These are phyloP conservation scores for Aspergillus leporis DNA, from an alignment of 495 filamentous ascomycete genomes.

Conservation along the genomic window DNA sequence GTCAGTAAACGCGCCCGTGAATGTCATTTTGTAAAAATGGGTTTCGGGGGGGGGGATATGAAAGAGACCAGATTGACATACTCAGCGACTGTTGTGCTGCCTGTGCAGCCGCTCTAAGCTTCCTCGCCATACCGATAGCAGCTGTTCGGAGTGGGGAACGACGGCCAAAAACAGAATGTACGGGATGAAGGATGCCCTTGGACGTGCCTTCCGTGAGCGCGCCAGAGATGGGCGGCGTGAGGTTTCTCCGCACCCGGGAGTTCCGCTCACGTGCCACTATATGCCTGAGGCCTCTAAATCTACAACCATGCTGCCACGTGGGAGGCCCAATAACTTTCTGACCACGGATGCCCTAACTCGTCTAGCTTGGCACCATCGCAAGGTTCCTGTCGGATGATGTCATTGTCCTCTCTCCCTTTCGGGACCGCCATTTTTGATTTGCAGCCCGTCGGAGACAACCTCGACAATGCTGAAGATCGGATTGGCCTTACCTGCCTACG, in stretches of 20 bases:
- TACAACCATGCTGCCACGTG: neutral
- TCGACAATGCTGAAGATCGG: neutral
- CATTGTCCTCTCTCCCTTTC: slow-evolving; percentile 13
- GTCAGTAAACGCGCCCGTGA: slow-evolving; percentile 23
- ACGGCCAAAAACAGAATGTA: slow-evolving; percentile 19
- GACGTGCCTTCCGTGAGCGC: slow-evolving; percentile 14
- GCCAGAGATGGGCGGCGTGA: slow-evolving; percentile 15
- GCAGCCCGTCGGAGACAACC: slow-evolving; percentile 4
- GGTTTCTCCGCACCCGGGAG: slow-evolving; percentile 20
- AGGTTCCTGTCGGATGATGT: slow-evolving; percentile 21
- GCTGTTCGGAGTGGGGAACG: slow-evolving; percentile 12
- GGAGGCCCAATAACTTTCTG: neutral
- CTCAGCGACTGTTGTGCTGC: slow-evolving; percentile 51
- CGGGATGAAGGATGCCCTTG: slow-evolving; percentile 9
- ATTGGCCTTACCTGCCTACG: neutral
- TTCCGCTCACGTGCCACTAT: slow-evolving; percentile 18
- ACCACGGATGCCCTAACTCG: slow-evolving; percentile 9
- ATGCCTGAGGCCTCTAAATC: neutral
- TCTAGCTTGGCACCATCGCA: neutral
- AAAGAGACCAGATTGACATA: slow-evolving; percentile 23
- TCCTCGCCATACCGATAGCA: slow-evolving; percentile 45
- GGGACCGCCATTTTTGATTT: slow-evolving; percentile 21
- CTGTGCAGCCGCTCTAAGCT: slow-evolving; percentile 49
- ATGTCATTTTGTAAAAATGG: neutral
- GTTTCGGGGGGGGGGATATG: neutral